Conservation (phyloP, 2,329 filamentous ascomycete genomes). For the Pseudonectria foliicola region DNA sequence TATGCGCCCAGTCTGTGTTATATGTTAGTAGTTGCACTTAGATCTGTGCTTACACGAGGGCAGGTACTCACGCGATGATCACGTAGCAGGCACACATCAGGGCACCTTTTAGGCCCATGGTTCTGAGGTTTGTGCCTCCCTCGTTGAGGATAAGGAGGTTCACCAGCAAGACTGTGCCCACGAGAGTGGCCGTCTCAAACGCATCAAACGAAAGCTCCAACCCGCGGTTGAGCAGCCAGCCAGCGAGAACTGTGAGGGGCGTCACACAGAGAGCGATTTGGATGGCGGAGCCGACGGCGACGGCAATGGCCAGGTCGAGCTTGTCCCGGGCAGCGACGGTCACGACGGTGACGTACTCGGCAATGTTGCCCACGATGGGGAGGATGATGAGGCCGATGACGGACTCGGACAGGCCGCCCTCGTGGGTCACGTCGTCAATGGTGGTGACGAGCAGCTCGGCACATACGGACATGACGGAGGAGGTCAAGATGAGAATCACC, state of each 20-base stretch:
- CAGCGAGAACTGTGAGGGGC: slow-evolving; percentile 52
- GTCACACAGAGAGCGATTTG: slow-evolving; percentile 57
- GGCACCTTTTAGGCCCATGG: slow-evolving; percentile 46
- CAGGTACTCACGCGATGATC: slow-evolving; percentile 37
- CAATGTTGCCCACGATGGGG: slow-evolving; percentile 56
- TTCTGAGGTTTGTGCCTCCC: slow-evolving; percentile 56
- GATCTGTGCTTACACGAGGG: not conserved
- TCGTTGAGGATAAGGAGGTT: slow-evolving; percentile 71
- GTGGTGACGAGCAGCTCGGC: slow-evolving; percentile 55
- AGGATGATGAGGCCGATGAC: slow-evolving; percentile 56
- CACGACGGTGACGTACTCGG: slow-evolving; percentile 56
- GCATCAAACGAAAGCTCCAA: slow-evolving; percentile 65
- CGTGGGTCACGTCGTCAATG: slow-evolving; percentile 48
- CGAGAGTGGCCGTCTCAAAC: slow-evolving; percentile 68
- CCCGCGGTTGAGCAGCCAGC: slow-evolving; percentile 48
- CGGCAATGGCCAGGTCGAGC: slow-evolving; percentile 54
- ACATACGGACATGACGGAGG: slow-evolving; percentile 50
- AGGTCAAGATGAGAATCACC: slow-evolving; percentile 44
- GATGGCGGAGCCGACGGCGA: slow-evolving; percentile 53
- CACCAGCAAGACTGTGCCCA: slow-evolving; percentile 63
- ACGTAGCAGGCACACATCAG: slow-evolving; percentile 47
- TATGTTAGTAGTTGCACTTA: no score
- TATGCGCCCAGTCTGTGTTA: slow-evolving; percentile 7
- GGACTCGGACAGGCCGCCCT: slow-evolving; percentile 43
- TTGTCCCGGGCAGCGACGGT: slow-evolving; percentile 54